phyloP scores from a whole-genome alignment of 2,329 filamentous ascomycete species.

The Metarhizium guizhouense region DNA sequence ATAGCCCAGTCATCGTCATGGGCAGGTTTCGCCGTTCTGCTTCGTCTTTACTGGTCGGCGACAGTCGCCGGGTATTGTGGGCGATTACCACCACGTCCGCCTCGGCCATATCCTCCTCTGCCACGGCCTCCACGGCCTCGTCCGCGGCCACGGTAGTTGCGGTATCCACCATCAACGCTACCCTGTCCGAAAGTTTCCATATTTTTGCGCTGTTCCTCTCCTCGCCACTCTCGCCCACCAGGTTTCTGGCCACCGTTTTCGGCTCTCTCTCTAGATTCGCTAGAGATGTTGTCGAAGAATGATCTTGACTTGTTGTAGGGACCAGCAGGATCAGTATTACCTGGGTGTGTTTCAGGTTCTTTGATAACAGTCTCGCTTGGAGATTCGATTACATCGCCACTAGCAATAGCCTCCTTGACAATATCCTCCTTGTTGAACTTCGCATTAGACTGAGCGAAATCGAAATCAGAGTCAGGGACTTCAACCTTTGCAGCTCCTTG shows the following conservation, averaged over 20 bases:
- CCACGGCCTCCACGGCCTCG: conserved; percentile 56
- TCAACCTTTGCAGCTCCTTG: conserved; percentile 59
- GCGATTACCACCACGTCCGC: conserved; percentile 30
- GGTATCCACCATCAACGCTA: conserved; percentile 75
- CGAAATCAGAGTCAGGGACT: conserved; percentile 83
- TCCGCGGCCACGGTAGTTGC: conserved; percentile 71
- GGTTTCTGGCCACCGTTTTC: conserved; percentile 59
- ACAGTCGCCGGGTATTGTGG: conserved; percentile 21
- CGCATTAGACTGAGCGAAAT: conserved; percentile 59
- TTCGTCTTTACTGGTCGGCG: conserved; percentile 16
- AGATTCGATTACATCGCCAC: conserved; percentile 55
- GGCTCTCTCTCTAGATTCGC: conserved; percentile 80
- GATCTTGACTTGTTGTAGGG: conserved; percentile 82
- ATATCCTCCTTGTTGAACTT: conserved; percentile 45
- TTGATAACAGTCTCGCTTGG: conserved; percentile 30
- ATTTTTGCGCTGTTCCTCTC: conserved; percentile 89
- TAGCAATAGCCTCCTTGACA: conserved; percentile 79
- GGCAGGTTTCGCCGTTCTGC: not conserved
- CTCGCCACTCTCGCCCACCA: conserved; percentile 81
- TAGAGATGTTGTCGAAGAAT: conserved; percentile 98
- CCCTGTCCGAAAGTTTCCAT: conserved; percentile 97
- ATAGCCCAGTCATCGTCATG: not conserved
- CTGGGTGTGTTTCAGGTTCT: conserved; percentile 25
- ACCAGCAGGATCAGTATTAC: conserved; percentile 33
- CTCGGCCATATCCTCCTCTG: conserved; percentile 28